Percentiles rank a stretch among this genome's conserved stretches.
These are phyloP conservation scores for Ascochyta viciae-villosae DNA, from an alignment of 2,329 filamentous ascomycete species.

Conservation along the genomic window DNA sequence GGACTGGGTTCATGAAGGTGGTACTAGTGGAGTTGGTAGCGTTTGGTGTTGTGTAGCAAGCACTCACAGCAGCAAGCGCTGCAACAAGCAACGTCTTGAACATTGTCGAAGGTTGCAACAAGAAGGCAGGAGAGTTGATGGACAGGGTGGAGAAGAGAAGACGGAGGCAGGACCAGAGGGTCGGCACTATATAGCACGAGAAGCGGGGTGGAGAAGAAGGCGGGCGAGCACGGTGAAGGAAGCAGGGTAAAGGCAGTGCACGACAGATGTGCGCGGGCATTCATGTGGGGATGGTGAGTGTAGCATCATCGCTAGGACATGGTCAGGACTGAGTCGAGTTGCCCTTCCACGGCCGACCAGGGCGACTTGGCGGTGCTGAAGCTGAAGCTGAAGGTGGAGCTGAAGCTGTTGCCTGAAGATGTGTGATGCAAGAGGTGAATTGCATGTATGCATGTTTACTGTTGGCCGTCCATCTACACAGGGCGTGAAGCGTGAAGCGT, in stretches of 20 bases:
- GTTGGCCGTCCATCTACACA: no score
- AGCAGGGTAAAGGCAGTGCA: slow-evolving; percentile 5
- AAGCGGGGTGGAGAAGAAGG: slow-evolving; percentile 2
- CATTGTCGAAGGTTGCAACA: slow-evolving; percentile 19
- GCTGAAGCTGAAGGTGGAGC: neutral
- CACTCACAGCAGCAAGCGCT: slow-evolving; percentile 25
- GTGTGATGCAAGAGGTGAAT: no score
- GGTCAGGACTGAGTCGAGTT: no score
- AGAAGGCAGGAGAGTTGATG: neutral
- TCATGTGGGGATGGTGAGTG: slow-evolving; percentile 3
- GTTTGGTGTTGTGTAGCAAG: slow-evolving; percentile 22
- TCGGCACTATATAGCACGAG: slow-evolving; percentile 8
- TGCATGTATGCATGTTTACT: no score
- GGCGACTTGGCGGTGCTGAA: neutral
- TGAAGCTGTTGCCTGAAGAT: neutral
- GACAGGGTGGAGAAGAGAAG: neutral
- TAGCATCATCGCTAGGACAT: neutral
- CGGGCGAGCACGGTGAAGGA: slow-evolving; percentile 8
- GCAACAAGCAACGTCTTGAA: slow-evolving; percentile 25
- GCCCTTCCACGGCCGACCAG: neutral
- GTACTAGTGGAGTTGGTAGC: slow-evolving; percentile 32
- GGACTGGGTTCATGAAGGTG: slow-evolving; percentile 57
- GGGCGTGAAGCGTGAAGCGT: neutral
- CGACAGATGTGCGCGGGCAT: slow-evolving; percentile 11
- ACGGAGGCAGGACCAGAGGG: neutral